Base-by-base conservation (phyloP, 352 stramenopile species). In the Hyaloperonospora brassicae region DNA sequence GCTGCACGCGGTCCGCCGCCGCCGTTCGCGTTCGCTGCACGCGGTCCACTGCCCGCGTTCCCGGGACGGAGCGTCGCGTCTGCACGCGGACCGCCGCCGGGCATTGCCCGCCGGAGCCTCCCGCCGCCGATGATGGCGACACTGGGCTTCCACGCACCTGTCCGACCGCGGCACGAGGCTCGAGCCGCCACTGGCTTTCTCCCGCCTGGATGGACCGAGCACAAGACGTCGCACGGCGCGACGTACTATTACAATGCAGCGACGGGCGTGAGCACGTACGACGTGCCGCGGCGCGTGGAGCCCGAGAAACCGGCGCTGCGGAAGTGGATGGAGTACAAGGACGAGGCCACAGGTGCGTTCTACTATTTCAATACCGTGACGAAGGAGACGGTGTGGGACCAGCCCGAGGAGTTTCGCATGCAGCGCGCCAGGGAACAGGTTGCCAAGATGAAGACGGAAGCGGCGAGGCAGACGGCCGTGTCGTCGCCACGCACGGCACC, bases 341-440 rank as follows among this genome's bases (percentile, higher is more conserved):
- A 93, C 54, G 68, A 86, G 43, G 59, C 66, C 1, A 88, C 65
- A 9, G 76, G 78, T 2, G 66, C 86, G 22, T 73, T 68, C 17
- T 93, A 93, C 52, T 93, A 90, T 68, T 89, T 88, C 64, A 81
- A 93, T 57, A 83, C 70, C 7, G 25, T 68, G 14, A 91, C 83
- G 0, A 86, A 84, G 44, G 66, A 71, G 24, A 87, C 72, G 13
- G 82, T 89, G n/a, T 93, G 83, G 83, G 83, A 93, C 44, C 60
- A 87, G 40, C 83, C 83, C 0, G 77, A 89, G 52, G 79, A 82
- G 48, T 89, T 84, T 31, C 66, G 80, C 9, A 86, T 89, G 72
- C 77, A 86, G 43, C 72, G 88, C 39, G 82, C 79, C 1, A 66
- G 76, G 8, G 75, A 80, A 47, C 65, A 89, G 69, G 79, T 89